phyloP scores from a whole-genome alignment of 768 basidiomycete genomes.

The Pleurotus citrinopileatus region DNA sequence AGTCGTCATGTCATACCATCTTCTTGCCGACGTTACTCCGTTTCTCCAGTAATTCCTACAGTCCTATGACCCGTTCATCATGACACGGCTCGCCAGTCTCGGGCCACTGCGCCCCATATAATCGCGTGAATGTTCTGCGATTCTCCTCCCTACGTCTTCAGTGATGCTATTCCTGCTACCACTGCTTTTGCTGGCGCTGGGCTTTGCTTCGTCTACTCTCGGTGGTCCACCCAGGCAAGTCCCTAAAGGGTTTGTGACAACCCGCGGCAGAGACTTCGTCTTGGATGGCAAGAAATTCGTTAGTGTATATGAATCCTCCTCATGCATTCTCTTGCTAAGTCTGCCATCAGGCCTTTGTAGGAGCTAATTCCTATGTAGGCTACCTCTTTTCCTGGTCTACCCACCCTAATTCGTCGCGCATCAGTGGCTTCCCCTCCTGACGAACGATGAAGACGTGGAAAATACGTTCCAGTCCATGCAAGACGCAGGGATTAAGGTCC shows the following conservation, averaged over 20 bases:
- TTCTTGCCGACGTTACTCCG: constrained; percentile 6
- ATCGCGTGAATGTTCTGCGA: too few species aligned
- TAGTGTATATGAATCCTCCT: constrained; percentile 14
- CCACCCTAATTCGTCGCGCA: neutral
- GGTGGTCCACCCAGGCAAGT: constrained; percentile 6
- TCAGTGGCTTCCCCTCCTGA: constrained; percentile 57
- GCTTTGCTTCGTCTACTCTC: neutral
- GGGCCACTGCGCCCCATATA: too few species aligned
- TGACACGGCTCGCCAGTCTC: neutral
- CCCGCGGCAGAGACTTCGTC: constrained; percentile 35
- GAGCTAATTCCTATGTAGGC: constrained; percentile 52
- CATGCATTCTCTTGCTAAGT: neutral
- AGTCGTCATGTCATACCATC: neutral
- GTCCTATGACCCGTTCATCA: neutral
- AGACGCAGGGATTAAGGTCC: constrained; percentile 45
- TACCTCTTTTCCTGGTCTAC: neutral
- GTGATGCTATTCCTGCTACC: too few species aligned
- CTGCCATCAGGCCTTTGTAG: constrained; percentile 39
- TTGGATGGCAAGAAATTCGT: constrained; percentile 54
- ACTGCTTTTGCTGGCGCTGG: too few species aligned
- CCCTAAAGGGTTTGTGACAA: constrained; percentile 42
- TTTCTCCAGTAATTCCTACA: neutral
- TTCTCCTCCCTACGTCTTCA: too few species aligned
- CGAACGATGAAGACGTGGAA: constrained; percentile 43
- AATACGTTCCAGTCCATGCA: constrained; percentile 48